Percentiles rank a stretch among this genome's conserved stretches.
Evolutionary conservation across 306 rosid genomes (phyloP).

Genomic region (Hippophae gyantsensis): DNA sequence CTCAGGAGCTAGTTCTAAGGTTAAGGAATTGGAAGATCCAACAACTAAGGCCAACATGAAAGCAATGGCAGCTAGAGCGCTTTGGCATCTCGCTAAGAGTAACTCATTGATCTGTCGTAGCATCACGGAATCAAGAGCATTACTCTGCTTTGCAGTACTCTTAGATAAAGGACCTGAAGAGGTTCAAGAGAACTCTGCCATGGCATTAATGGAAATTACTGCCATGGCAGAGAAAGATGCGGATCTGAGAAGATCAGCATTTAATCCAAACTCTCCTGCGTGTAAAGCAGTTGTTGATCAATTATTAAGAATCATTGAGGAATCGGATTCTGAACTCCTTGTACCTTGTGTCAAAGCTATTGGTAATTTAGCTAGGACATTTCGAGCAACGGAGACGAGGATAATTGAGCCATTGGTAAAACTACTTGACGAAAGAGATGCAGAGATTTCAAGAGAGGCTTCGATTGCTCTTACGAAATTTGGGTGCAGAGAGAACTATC

Average conservation of each 20-base stretch:
- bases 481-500: conserved; percentile 62
- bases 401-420: conserved; percentile 68
- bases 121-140: conserved; percentile 83
- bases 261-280: conserved; percentile 89
- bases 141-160: conserved; percentile 74
- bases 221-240: conserved; percentile 79
- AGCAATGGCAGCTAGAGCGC: conserved; percentile 86
- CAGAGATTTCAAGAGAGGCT: conserved; percentile 59
- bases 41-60: conserved; percentile 65
- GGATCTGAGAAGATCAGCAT: conserved; percentile 74
- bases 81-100: conserved; percentile 57
- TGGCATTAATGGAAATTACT: conserved; percentile 92
- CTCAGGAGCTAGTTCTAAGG: conserved; percentile 52
- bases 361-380: conserved; percentile 83
- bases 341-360: conserved; percentile 67
- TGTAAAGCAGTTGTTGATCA: conserved; percentile 91
- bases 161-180: conserved; percentile 67
- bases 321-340: conserved; percentile 59
- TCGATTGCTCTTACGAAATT: conserved; percentile 68
- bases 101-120: conserved; percentile 66
- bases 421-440: conserved; percentile 77
- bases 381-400: conserved; percentile 72
- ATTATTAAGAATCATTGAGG: conserved; percentile 52
- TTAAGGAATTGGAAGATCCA: conserved; percentile 63
- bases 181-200: conserved; percentile 69